Percentiles rank a stretch among this genome's conserved stretches.
These are phyloP conservation scores for Somion occarium DNA, from an alignment of 1,284 basidiomycete genomes.

Conservation along the genomic window DNA sequence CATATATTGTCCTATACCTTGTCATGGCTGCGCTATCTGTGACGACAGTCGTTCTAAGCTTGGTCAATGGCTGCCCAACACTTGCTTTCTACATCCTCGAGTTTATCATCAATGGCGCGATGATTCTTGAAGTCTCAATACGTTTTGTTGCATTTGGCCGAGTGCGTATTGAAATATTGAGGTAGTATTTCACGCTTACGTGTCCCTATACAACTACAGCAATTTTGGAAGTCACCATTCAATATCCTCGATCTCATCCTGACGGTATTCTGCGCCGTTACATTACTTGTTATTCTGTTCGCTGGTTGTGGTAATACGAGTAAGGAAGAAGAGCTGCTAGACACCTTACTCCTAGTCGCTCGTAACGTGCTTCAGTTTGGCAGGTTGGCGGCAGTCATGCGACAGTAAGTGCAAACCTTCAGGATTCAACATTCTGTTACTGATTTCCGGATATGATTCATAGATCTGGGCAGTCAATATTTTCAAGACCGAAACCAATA, in stretches of 20 bases:
- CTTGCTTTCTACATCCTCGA: constrained; percentile 87
- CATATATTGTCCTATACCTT: constrained; percentile 83
- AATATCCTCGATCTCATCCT: constrained; percentile 85
- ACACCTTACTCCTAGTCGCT: constrained; percentile 84
- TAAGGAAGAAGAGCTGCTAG: constrained; percentile 87
- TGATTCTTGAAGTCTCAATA: constrained; percentile 90
- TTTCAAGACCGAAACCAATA: constrained; percentile 88
- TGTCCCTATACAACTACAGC: constrained; percentile 41
- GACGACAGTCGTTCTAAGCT: constrained; percentile 84
- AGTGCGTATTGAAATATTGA: constrained; percentile 42
- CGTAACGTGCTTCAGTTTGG: constrained; percentile 91
- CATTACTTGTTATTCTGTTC: constrained; percentile 80
- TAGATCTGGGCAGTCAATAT: constrained; percentile 94
- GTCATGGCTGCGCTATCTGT: constrained; percentile 87
- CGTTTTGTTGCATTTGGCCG: constrained; percentile 87
- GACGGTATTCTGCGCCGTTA: constrained; percentile 83
- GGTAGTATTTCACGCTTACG: background rate
- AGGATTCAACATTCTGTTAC: background rate
- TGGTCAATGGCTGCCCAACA: constrained; percentile 75
- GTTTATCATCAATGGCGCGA: constrained; percentile 83
- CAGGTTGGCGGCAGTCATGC: constrained; percentile 82
- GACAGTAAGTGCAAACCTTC: constrained; percentile 63
- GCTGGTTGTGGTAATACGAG: constrained; percentile 72
- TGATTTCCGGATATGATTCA: constrained; percentile 2
- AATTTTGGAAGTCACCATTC: constrained; percentile 93